Conservation (phyloP, 768 basidiomycete genomes). For the Mycena polygramma region DNA sequence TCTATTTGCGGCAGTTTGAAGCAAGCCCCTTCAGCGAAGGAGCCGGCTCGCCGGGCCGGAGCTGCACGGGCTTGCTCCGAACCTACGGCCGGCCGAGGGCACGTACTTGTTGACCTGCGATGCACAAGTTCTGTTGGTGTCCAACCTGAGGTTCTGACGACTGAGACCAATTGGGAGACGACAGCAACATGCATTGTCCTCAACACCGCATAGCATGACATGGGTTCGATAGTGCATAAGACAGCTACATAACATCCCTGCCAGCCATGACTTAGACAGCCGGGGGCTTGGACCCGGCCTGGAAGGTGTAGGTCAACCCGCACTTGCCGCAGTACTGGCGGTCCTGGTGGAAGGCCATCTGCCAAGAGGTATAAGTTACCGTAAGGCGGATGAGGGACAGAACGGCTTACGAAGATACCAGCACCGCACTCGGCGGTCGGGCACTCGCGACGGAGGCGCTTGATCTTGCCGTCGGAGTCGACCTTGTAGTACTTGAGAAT, state of each 20-base stretch:
- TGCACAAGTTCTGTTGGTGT: too few relatives aligned
- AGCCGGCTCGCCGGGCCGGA: too few relatives aligned
- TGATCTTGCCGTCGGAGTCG: slow-evolving; percentile 99
- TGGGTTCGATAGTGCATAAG: slow-evolving; percentile 5
- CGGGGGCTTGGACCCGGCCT: slow-evolving; percentile 84
- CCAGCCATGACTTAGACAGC: slow-evolving; percentile 59
- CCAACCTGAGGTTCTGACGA: too few relatives aligned
- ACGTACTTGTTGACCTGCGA: too few relatives aligned
- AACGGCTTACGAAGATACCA: slow-evolving; percentile 81
- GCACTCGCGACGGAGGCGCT: slow-evolving; percentile 98
- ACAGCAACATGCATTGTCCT: slow-evolving; percentile 6
- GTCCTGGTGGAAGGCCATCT: slow-evolving; percentile 99
- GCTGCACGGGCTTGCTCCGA: too few relatives aligned
- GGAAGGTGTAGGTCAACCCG: slow-evolving; percentile 88
- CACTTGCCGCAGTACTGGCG: slow-evolving; percentile 99
- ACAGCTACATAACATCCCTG: background rate
- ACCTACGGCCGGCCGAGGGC: too few relatives aligned
- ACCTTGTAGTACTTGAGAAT: slow-evolving; percentile 99
- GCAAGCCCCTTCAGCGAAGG: too few relatives aligned
- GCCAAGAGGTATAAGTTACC: slow-evolving; percentile 44
- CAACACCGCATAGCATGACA: slow-evolving; percentile 10
- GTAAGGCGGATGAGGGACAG: background rate
- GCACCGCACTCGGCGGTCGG: slow-evolving; percentile 87
- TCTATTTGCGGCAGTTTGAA: too few relatives aligned
- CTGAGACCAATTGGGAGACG: too few relatives aligned